Evolutionary conservation across 192 early-diverging fungal genomes (phyloP).

Genomic region (Podila clonocystis): DNA sequence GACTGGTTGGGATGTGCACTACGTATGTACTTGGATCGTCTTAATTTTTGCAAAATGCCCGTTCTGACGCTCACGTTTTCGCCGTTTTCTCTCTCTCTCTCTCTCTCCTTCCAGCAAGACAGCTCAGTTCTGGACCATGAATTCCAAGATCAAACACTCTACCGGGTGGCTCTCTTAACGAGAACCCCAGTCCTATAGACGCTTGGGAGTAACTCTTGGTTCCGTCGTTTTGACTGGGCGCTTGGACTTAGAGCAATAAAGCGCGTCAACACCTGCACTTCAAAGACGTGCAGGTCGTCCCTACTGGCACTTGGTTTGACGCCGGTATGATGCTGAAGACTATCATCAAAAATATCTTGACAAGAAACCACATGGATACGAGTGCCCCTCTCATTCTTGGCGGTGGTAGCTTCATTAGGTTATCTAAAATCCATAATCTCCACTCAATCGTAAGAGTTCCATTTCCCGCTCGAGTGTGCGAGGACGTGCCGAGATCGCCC

Average conservation of each 20-base stretch:
- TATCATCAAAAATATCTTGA: conserved; percentile 83
- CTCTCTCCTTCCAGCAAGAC: not conserved
- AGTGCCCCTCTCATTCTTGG: conserved; percentile 50
- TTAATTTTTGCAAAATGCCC: not conserved
- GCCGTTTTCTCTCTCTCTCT: not conserved
- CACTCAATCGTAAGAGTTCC: conserved; percentile 25
- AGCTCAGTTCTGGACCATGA: conserved; percentile 24
- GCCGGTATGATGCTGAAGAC: conserved; percentile 86
- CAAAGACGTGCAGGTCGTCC: conserved; percentile 70
- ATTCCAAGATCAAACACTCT: conserved; percentile 34
- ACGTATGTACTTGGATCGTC: conserved; percentile 3
- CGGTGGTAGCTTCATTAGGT: conserved; percentile 17
- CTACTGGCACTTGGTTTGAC: conserved; percentile 74
- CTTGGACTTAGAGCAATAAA: too few relatives aligned
- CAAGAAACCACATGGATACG: conserved; percentile 81
- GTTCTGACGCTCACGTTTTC: not conserved
- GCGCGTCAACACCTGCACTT: conserved; percentile 60
- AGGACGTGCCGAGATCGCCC: not conserved
- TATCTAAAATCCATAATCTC: conserved; percentile 5
- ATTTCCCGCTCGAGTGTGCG: conserved; percentile 24
- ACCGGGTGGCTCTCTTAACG: conserved; percentile 24
- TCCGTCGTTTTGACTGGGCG: not conserved
- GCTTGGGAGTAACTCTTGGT: not conserved
- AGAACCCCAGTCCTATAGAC: not conserved
- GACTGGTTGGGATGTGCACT: conserved; percentile 26